Percentiles rank a stretch among this genome's conserved stretches.
Conservation (phyloP, 2,329 filamentous ascomycete species). For the Ceratocystis variospora region DNA sequence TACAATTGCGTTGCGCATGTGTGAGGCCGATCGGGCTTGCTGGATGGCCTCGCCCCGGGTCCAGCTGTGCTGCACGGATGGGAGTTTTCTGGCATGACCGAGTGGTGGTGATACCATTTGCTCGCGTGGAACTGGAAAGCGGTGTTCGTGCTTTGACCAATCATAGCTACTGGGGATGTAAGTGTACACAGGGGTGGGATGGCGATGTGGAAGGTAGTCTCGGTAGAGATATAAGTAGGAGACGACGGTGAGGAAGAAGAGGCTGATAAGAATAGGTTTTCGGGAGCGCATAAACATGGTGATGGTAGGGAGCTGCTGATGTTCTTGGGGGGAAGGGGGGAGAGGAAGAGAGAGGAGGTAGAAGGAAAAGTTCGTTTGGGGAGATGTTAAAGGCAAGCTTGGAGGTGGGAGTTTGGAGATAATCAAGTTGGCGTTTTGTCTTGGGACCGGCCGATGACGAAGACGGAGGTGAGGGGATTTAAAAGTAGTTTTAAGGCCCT, state of each 20-base stretch:
- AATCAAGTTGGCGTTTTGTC: no score
- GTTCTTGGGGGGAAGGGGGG: neutral
- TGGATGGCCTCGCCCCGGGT: slow-evolving; percentile 10
- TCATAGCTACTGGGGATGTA: slow-evolving; percentile 21
- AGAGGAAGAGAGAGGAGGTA: no score
- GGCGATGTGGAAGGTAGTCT: neutral
- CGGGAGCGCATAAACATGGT: slow-evolving; percentile 11
- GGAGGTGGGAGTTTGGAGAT: no score
- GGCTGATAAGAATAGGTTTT: slow-evolving; percentile 30
- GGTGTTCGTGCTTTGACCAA: slow-evolving; percentile 21
- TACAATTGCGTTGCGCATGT: slow-evolving; percentile 32
- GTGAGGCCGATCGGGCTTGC: slow-evolving; percentile 6
- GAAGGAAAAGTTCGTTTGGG: no score
- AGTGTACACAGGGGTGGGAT: neutral
- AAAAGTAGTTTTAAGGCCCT: no score
- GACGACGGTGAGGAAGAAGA: slow-evolving; percentile 48
- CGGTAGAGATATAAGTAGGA: slow-evolving; percentile 45
- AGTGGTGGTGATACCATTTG: slow-evolving; percentile 20
- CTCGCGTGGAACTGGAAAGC: slow-evolving; percentile 18
- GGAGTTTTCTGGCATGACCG: neutral
- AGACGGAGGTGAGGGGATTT: no score
- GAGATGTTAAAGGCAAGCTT: no score
- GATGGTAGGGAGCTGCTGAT: neutral
- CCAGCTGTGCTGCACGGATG: slow-evolving; percentile 12
- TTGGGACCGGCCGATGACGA: no score